Base-by-base conservation (phyloP, 495 filamentous ascomycete species). In the Pyrenopolyporus hunteri region DNA sequence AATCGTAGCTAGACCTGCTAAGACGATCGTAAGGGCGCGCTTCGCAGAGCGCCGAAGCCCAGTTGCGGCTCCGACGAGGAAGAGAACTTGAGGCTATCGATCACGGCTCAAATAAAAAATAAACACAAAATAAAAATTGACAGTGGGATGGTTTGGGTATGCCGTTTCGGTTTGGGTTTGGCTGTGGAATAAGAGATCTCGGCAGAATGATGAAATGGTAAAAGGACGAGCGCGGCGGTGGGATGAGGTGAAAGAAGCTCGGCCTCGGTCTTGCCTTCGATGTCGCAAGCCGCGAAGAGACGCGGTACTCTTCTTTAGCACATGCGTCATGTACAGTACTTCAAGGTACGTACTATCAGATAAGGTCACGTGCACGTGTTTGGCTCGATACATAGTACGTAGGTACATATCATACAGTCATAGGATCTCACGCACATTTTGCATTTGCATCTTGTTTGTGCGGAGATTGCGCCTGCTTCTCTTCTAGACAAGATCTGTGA, bases 171-270 rank as follows among this genome's bases (percentile, higher is more conserved):
- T n/a, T n/a, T n/a, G n/a, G n/a, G n/a, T n/a, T n/a, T n/a, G n/a
- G n/a, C n/a, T n/a, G n/a, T 13, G 10, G 23, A 23, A 11, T 0
- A 42, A 42, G 19, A 42, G 4, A 23, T n/a, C 6, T 9, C 19
- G 8, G 10, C 23, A 11, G 19, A 42, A 42, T 42, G 19, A 23
- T 42, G n/a, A 42, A 42, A 23, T n/a, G 37, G 11, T 46, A 13
- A 46, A 46, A 46, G 42, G 16, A 46, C 28, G 28, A 31, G 28
- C n/a, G n/a, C n/a, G n/a, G n/a, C n/a, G n/a, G n/a, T n/a, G n/a
- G n/a, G n/a, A 4, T 23, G 19, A 42, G 23, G 37, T 20, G 4
- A 10, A 23, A 40, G 37, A 40, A 42, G 14, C 37, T 42, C 19
- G 23, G 37, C 19, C 9, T 20, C n/a, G n/a, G n/a, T n/a, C n/a